A percentile compares a stretch with the other conserved stretches of the same genome.
Conservation (phyloP, 2,329 filamentous ascomycete species). For the Pestalotiopsis sp. region DNA sequence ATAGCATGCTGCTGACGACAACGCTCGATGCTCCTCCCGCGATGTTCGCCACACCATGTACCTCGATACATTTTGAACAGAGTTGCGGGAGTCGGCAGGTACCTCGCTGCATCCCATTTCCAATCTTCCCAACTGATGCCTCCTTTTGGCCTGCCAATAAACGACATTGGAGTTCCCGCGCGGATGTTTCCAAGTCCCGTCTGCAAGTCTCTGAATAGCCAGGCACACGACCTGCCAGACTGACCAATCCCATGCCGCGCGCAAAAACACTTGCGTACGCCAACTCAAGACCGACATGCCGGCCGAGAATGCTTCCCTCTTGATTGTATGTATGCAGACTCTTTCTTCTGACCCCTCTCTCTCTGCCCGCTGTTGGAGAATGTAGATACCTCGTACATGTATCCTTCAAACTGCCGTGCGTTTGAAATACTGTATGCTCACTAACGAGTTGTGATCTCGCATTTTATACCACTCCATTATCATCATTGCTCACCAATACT, state of each 20-base stretch:
- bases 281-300: not conserved
- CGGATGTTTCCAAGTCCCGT: not conserved
- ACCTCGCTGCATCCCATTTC: not conserved
- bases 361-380: not conserved
- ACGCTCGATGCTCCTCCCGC: not conserved
- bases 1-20: too few relatives aligned
- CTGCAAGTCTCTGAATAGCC: conserved; percentile 8
- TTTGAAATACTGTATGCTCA: too few relatives aligned
- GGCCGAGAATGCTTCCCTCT: not conserved
- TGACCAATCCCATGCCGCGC: conserved; percentile 3
- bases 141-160: not conserved
- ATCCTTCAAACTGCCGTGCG: too few relatives aligned
- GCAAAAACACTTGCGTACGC: not conserved
- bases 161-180: not conserved
- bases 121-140: too few relatives aligned
- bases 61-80: not conserved
- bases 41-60: not conserved
- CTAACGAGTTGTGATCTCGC: not conserved
- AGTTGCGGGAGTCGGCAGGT: not conserved
- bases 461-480: not conserved
- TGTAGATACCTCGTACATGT: too few relatives aligned
- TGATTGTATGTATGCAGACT: too few relatives aligned
- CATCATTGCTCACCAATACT: not conserved
- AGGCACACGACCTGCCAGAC: not conserved
- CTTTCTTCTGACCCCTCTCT: not conserved